A percentile compares a stretch with the other conserved stretches of the same genome.
phyloP scores from a whole-genome alignment of 495 filamentous ascomycete species.

The Chaetomium tenue region DNA sequence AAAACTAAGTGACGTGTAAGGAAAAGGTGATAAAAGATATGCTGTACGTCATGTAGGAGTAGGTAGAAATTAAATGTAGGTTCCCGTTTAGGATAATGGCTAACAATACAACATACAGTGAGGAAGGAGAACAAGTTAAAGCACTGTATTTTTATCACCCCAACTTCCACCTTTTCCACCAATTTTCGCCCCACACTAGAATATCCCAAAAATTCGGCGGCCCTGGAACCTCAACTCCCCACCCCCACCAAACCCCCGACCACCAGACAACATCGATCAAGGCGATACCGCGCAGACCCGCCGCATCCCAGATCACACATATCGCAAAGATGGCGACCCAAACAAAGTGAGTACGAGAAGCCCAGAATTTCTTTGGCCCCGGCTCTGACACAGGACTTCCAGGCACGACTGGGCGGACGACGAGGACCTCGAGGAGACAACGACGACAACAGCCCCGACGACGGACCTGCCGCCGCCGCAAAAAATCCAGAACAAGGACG shows the following conservation, averaged over 20 bases:
- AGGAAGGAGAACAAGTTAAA: neutral
- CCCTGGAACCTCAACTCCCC: conserved; percentile 15
- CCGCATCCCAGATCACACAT: neutral
- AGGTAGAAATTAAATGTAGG: too few relatives aligned
- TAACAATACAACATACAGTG: too few relatives aligned
- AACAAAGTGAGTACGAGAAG: conserved; percentile 27
- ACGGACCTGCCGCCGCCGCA: conserved; percentile 77
- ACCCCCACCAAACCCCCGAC: conserved; percentile 32
- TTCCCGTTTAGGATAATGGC: too few relatives aligned
- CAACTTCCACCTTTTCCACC: conserved; percentile 1
- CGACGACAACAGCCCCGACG: conserved; percentile 59
- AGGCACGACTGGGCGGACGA: conserved; percentile 92
- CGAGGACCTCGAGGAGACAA: conserved; percentile 80
- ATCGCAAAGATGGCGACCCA: conserved; percentile 32
- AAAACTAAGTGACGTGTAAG: too few relatives aligned
- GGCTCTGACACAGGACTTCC: conserved; percentile 1
- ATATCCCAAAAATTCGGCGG: conserved; percentile 38
- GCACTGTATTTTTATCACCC: neutral
- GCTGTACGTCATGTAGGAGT: too few relatives aligned
- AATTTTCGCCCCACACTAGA: conserved; percentile 41
- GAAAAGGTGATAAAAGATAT: too few relatives aligned
- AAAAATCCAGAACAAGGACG: conserved; percentile 92
- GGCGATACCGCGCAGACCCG: neutral
- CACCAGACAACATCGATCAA: conserved; percentile 12
- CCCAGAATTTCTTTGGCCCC: neutral